Conservation (phyloP, 2,329 filamentous ascomycete genomes). For the Arthrobotrys sinensis region DNA sequence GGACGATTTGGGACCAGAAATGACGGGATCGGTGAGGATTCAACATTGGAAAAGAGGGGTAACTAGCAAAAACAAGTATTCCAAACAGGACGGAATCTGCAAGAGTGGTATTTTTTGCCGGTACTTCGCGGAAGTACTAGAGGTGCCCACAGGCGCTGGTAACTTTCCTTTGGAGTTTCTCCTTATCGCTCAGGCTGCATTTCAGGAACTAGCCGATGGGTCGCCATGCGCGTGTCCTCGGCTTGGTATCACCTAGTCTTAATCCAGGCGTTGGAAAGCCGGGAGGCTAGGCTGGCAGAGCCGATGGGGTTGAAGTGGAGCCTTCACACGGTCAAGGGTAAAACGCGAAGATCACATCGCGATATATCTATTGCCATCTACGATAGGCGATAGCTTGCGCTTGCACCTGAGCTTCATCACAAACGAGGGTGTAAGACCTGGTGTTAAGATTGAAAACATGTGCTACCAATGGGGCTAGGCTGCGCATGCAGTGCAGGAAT, state of each 20-base stretch:
- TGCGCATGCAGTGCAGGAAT: background rate
- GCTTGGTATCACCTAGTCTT: slow-evolving; percentile 10
- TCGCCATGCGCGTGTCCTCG: background rate
- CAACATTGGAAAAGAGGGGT: slow-evolving; percentile 59
- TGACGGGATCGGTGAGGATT: slow-evolving; percentile 31
- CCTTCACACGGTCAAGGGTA: background rate
- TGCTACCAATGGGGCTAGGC: background rate
- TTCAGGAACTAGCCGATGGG: slow-evolving; percentile 4
- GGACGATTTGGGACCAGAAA: slow-evolving; percentile 18
- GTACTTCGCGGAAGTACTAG: slow-evolving; percentile 4
- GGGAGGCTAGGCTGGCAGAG: background rate
- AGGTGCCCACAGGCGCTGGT: background rate
- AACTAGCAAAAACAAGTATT: slow-evolving; percentile 18
- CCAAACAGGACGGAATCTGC: slow-evolving; percentile 21
- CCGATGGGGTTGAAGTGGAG: slow-evolving; percentile 10
- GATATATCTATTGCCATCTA: background rate
- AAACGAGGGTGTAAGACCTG: no score
- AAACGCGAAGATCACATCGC: background rate
- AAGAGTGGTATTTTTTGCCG: background rate
- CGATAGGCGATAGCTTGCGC: no score
- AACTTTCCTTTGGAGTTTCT: slow-evolving; percentile 2
- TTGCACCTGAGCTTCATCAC: no score
- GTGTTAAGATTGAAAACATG: background rate
- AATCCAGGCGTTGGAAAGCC: slow-evolving; percentile 10
- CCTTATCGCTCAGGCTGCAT: slow-evolving; percentile 3